Evolutionary conservation across 768 basidiomycete genomes (phyloP).

Genomic region (Inosperma sp.): DNA sequence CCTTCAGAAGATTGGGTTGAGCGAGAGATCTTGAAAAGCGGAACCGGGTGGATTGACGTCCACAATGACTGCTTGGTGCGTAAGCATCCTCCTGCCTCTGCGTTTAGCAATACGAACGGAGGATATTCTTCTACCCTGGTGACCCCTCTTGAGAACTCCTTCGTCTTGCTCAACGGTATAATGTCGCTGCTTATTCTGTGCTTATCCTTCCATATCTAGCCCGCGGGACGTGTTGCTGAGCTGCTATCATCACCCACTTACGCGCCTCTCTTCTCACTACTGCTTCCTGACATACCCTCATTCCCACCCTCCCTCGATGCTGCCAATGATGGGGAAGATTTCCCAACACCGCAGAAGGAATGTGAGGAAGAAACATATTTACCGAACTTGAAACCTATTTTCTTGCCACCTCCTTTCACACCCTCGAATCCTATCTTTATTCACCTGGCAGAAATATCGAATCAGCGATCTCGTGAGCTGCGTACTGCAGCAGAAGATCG

Average conservation of each 20-base stretch:
- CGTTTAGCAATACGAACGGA: constrained; percentile 12
- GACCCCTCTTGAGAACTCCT: not conserved
- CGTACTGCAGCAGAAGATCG: constrained; percentile 57
- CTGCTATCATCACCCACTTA: constrained; percentile 40
- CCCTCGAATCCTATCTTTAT: constrained; percentile 69
- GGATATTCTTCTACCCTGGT: constrained; percentile 5
- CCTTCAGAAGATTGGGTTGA: constrained; percentile 77
- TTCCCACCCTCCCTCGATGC: constrained; percentile 24
- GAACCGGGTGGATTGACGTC: constrained; percentile 71
- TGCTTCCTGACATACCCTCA: constrained; percentile 35
- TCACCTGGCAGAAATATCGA: constrained; percentile 58
- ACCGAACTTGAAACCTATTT: constrained; percentile 53
- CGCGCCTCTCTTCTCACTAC: constrained; percentile 42
- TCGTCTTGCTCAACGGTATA: constrained; percentile 10
- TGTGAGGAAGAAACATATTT: constrained; percentile 38
- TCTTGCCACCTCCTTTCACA: constrained; percentile 72
- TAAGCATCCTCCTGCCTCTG: constrained; percentile 18
- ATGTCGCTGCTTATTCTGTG: constrained; percentile 12
- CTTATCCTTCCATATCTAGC: constrained; percentile 28
- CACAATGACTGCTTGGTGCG: constrained; percentile 64
- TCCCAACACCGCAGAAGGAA: constrained; percentile 21
- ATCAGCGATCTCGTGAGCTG: constrained; percentile 47
- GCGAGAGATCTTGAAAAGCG: constrained; percentile 62
- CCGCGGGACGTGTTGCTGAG: constrained; percentile 33
- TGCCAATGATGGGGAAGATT: constrained; percentile 22